A percentile compares a stretch with the other conserved stretches of the same genome.
phyloP scores from a whole-genome alignment of 164 flowering plant genomes.

The Tetracentron sinense region DNA sequence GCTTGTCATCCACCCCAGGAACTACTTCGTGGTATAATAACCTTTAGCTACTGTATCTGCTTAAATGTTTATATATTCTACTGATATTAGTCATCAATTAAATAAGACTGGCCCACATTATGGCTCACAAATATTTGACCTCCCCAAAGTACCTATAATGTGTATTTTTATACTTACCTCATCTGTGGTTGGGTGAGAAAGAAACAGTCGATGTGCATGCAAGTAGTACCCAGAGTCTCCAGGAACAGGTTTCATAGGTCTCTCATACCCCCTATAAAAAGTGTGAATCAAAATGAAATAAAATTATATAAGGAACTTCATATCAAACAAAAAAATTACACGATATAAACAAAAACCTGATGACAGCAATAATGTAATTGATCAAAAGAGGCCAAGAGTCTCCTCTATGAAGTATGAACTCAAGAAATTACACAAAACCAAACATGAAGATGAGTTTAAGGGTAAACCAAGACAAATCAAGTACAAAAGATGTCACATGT shows the following conservation, averaged over 20 bases:
- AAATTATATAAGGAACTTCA: neutral
- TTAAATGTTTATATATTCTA: neutral
- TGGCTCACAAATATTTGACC: too few relatives aligned
- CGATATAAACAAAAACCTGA: neutral
- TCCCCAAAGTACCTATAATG: too few relatives aligned
- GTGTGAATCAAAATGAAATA: neutral
- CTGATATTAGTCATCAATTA: too few relatives aligned
- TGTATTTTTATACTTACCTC: slow-evolving; percentile 41
- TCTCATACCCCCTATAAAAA: slow-evolving; percentile 58
- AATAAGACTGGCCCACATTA: too few relatives aligned
- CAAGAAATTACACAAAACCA: too few relatives aligned
- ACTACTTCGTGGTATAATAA: neutral
- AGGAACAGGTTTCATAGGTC: slow-evolving; percentile 79
- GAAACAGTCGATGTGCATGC: slow-evolving; percentile 73
- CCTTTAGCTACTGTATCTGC: neutral
- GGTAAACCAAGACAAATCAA: too few relatives aligned
- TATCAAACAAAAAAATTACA: neutral
- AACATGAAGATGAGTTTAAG: too few relatives aligned
- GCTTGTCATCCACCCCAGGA: neutral
- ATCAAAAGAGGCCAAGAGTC: too few relatives aligned
- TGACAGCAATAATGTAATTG: neutral
- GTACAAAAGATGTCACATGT: too few relatives aligned
- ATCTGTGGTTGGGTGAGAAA: slow-evolving; percentile 59
- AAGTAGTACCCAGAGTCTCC: slow-evolving; percentile 94
- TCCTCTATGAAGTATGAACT: neutral